These are phyloP conservation scores for Dactylorhiza incarnata DNA, from an alignment of 106 monocot genomes.

Conservation along the genomic window DNA sequence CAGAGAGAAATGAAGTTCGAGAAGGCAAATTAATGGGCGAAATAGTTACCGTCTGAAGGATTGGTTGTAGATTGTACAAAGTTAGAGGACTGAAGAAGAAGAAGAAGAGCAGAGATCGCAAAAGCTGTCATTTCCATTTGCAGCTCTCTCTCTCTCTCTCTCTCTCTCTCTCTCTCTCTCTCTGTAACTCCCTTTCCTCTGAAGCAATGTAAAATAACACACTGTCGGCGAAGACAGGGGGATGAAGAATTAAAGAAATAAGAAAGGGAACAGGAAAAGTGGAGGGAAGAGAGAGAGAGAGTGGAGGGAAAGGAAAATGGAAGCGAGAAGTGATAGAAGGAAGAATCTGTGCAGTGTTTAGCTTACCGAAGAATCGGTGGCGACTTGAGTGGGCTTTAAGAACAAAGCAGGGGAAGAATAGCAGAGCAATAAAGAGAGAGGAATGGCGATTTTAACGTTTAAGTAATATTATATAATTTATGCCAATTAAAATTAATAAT, in stretches of 20 bases:
- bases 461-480: too few relatives aligned
- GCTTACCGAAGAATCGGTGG: not conserved
- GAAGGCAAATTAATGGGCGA: not conserved
- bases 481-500: too few relatives aligned
- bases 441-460: too few relatives aligned
- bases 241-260: not conserved
- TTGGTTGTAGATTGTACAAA: conserved; percentile 16
- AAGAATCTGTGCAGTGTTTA: not conserved
- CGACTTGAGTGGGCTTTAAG: not conserved
- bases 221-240: not conserved
- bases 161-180: not conserved
- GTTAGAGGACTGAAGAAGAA: not conserved
- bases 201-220: not conserved
- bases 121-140: conserved; percentile 1
- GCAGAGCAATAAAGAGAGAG: too few relatives aligned
- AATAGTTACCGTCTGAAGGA: conserved; percentile 22
- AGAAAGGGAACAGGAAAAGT: not conserved
- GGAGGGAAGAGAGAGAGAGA: not conserved
- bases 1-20: not conserved
- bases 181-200: not conserved
- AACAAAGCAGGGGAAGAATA: too few relatives aligned
- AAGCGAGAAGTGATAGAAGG: not conserved
- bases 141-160: conserved; percentile 4
- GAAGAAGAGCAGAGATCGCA: conserved; percentile 14
- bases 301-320: not conserved